Conservation (phyloP, 139 green algal species). For the Chlamydomonas incerta region DNA sequence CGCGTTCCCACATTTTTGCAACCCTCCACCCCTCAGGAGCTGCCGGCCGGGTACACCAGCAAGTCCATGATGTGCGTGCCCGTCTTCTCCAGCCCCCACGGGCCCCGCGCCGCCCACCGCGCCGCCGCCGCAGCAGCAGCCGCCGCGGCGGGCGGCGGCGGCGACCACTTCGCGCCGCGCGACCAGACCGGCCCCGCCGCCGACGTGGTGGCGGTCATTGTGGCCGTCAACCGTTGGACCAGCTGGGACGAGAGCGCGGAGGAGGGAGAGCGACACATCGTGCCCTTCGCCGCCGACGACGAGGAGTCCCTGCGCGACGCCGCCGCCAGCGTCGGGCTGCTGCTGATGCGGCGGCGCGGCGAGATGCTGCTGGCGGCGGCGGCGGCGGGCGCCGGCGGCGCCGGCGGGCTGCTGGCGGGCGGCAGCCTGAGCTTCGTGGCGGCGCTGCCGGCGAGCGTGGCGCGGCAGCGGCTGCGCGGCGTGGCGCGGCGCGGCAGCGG, state of each 20-base stretch:
- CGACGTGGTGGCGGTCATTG: constrained; percentile 22
- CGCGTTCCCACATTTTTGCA: too few relatives aligned
- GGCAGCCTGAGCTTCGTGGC: constrained; percentile 2
- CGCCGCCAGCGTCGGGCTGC: not conserved
- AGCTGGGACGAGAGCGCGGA: constrained; percentile 21
- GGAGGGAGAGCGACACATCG: constrained; percentile 33
- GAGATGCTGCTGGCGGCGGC: constrained; percentile 37
- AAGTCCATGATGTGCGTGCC: constrained; percentile 36
- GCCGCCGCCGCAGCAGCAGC: not conserved
- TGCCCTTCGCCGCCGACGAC: constrained; percentile 26
- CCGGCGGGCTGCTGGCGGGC: not conserved
- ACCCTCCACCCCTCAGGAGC: constrained; percentile 37
- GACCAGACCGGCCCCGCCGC: not conserved
- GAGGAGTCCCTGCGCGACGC: constrained; percentile 6
- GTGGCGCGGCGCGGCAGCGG: constrained; percentile 15
- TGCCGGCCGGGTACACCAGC: constrained; percentile 29
- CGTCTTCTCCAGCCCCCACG: not conserved
- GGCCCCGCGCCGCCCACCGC: not conserved
- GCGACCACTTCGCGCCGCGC: not conserved
- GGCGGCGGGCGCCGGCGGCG: not conserved
- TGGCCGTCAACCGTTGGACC: constrained; percentile 36
- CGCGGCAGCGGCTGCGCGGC: constrained; percentile 27
- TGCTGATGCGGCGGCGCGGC: constrained; percentile 33
- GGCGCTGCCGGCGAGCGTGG: constrained; percentile 21
- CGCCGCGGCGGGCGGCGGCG: too few relatives aligned